These are phyloP conservation scores for Schizochytrium sp. DNA, from an alignment of 108 stramenopile genomes.

Conservation along the genomic window DNA sequence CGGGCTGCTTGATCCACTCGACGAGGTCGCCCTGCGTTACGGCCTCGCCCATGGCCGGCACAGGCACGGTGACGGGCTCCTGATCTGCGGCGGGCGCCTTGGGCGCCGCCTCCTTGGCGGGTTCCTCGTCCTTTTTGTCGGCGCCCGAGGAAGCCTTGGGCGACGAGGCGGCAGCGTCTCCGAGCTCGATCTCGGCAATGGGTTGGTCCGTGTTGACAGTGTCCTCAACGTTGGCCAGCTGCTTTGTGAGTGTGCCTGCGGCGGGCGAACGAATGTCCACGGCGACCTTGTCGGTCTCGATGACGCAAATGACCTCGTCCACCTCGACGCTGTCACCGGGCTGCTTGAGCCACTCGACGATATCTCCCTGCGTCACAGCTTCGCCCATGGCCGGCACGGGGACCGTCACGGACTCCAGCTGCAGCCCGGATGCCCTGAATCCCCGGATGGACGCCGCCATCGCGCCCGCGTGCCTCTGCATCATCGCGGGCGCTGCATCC, in stretches of 20 bases:
- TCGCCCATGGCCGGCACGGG: conserved; percentile 61
- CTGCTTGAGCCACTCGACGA: conserved; percentile 62
- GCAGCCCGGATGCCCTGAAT: neutral
- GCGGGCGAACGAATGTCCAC: conserved; percentile 77
- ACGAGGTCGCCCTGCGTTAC: conserved; percentile 72
- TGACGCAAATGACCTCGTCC: conserved; percentile 45
- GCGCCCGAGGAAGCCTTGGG: neutral
- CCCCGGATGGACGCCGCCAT: neutral
- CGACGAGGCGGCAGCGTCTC: neutral
- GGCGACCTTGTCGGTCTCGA: conserved; percentile 97
- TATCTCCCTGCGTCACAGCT: conserved; percentile 66
- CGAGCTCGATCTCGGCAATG: neutral
- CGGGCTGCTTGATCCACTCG: conserved; percentile 56
- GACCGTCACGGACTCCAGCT: neutral
- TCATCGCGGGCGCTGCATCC: neutral
- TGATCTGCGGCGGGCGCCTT: neutral
- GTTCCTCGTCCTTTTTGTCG: neutral
- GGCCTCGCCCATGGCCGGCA: conserved; percentile 69
- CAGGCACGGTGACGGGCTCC: neutral
- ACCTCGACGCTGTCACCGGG: conserved; percentile 39
- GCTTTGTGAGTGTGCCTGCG: conserved; percentile 71
- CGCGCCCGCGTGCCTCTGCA: neutral
- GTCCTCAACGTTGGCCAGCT: conserved; percentile 81
- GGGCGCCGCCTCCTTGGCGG: neutral
- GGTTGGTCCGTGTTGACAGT: conserved; percentile 60